Base-by-base conservation (phyloP, 176 grass and related monocot genomes). In the Ananas comosus region DNA sequence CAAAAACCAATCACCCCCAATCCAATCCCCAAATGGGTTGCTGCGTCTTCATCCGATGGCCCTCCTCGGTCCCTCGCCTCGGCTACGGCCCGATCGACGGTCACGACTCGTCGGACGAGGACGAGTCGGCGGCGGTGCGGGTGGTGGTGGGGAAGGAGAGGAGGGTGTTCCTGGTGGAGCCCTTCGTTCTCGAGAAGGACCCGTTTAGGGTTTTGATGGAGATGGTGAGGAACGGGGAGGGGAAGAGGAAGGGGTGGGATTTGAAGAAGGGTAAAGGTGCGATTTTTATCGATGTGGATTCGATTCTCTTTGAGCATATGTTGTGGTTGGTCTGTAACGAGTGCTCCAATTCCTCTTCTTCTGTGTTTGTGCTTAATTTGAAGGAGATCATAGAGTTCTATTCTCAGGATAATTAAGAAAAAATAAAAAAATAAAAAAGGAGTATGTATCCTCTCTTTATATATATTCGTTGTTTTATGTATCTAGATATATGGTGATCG, bases 311-410 rank as follows among this genome's bases (percentile, higher is more conserved):
- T 73, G 85, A 91, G 70, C 89, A 91, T 76, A 77, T 91, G 70
- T 76, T 91, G 1, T 91, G 89, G 89, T 75, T 88, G 48, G 82
- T 78, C 9, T 53, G 57, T 9, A 42, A 58, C 24, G 71, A 63
- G 5, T 29, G 4, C 10, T 65, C 19, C 25, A 65, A 2, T 0
- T 64, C 17, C 1, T 79, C 51, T 64, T 77, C 76, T 56, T 86
- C 90, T 14, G 70, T 90, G 50, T 50, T 77, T 7, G 82, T 87
- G 66, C 80, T 82, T 70, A 88, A 99, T 69, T 84, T 99, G 78
- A 88, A 81, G 80, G 94, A 99, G 78, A 99, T 99, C 78, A 88
- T 99, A 61, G 94, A 99, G 47, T 99, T 99, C 74, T 99, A 99
- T 77, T 80, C 94, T 22, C 86, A 83, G 84, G 94, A 99, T 75